Conservation (phyloP, 2,329 filamentous ascomycete species). For the Stenocarpella maydis region DNA sequence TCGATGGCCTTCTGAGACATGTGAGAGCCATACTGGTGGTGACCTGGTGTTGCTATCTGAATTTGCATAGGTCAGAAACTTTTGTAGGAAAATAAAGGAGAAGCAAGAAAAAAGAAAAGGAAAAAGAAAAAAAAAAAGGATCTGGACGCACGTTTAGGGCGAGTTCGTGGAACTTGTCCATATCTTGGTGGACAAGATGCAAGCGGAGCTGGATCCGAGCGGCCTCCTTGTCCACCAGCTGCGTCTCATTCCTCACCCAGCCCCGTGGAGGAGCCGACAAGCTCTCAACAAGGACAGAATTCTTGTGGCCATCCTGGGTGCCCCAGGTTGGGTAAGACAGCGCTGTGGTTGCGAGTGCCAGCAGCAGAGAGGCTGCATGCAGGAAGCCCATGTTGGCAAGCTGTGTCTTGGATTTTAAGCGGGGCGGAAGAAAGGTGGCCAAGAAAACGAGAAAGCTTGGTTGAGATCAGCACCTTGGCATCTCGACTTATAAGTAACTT, state of each 20-base stretch:
- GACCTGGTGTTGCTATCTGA: conserved; percentile 39
- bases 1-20: conserved; percentile 38
- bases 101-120: too few species aligned
- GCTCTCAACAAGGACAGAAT: conserved; percentile 29
- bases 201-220: conserved; percentile 30
- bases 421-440: conserved; percentile 11
- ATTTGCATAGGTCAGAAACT: not conserved
- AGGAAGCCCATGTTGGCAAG: conserved; percentile 24
- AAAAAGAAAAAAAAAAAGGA: too few species aligned
- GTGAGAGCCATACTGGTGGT: conserved; percentile 40
- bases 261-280: conserved; percentile 29
- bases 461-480: not conserved
- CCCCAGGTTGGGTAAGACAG: conserved; percentile 18
- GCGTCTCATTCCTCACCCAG: conserved; percentile 31
- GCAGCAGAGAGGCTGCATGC: conserved; percentile 21
- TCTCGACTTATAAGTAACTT: not conserved
- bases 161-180: conserved; percentile 34
- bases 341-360: conserved; percentile 26
- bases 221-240: conserved; percentile 30
- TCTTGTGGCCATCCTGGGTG: conserved; percentile 15
- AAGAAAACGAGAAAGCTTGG: conserved; percentile 1
- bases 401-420: not conserved
- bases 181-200: conserved; percentile 34
- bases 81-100: not conserved
- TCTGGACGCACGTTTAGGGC: conserved; percentile 12